Base-by-base conservation (phyloP, 78 protist species). In the Planoprotostelium fungivorum region DNA sequence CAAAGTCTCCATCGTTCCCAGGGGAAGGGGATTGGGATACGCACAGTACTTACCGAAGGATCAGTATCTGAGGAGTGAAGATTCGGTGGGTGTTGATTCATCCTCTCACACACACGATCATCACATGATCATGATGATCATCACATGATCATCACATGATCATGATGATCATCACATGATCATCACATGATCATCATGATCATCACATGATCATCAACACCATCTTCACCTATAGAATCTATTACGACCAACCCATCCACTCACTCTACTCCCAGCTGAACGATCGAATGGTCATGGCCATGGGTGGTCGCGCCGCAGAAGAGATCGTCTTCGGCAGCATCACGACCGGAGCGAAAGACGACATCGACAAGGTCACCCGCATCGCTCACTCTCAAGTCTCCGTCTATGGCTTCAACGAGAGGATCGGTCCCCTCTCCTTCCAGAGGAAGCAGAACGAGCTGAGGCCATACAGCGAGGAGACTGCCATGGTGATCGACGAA, bases 1-100 rank as follows among this genome's bases (percentile, higher is more conserved):
- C 73, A 98, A 99, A 93, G 99, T 98, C 29, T 95, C 99, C 0
- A 99, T 99, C 90, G 95, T 98, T 1, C 99, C 99, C 35, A 94
- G 99, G 1, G 99, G 99, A 25, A 23, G 85, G 35, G 99, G 97
- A 28, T 93, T 98, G 1, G 99, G 99, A 37, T 98, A 94, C 88
- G 98, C 99, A 28, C 98, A 97, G 95, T 97, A 97, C 83, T 95
- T 98, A 36, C 99, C 99, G 1, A 92, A 94, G 37, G 99, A 98
- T 29, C 94, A 84, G 34, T 93, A 90, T 86, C 91, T 97, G 31
- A 90, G 94, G 89, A 90, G 97, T 34, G 84, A 91, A 88, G 98
- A 96, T 84, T 87, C 35, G 84, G 86, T 96, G 29, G n/a, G n/a
- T n/a, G n/a, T n/a, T n/a, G n/a, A n/a, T n/a, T n/a, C n/a, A n/a